Conservation (phyloP, 2,329 filamentous ascomycete genomes). For the Diaporthe nobilis region DNA sequence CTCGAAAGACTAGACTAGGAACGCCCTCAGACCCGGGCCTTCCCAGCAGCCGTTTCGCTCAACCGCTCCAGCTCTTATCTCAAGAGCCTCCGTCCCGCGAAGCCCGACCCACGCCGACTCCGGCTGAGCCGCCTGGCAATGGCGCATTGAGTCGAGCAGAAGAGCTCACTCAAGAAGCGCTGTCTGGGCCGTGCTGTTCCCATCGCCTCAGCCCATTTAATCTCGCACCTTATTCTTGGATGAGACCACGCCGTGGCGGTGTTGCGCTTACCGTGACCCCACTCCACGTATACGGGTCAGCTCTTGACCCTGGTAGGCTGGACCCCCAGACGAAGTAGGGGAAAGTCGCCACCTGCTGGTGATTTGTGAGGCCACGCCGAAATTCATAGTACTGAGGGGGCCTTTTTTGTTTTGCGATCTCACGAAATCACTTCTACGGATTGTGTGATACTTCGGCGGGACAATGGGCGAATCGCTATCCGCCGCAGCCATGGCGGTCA, state of each 20-base stretch:
- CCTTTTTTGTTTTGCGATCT: not conserved
- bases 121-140: conserved; percentile 13
- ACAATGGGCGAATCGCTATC: conserved; percentile 36
- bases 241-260: conserved; percentile 31
- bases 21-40: not conserved
- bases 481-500: conserved; percentile 37
- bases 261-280: conserved; percentile 22
- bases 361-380: conserved; percentile 2
- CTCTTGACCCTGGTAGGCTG: conserved; percentile 10
- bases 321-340: conserved; percentile 1
- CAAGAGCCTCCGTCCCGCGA: not conserved
- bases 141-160: conserved; percentile 22
- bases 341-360: conserved; percentile 22
- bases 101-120: conserved; percentile 9
- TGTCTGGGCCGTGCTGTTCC: not conserved
- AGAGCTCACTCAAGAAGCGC: not conserved
- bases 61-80: not conserved
- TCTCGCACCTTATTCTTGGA: not conserved
- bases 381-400: not conserved
- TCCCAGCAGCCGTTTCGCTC: not conserved
- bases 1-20: not conserved
- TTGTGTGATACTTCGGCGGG: not conserved
- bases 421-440: not conserved
- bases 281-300: conserved; percentile 4
- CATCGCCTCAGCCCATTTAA: conserved; percentile 1